Conservation (phyloP, 192 early-diverging fungal genomes). For the Umbelopsis sp. region DNA sequence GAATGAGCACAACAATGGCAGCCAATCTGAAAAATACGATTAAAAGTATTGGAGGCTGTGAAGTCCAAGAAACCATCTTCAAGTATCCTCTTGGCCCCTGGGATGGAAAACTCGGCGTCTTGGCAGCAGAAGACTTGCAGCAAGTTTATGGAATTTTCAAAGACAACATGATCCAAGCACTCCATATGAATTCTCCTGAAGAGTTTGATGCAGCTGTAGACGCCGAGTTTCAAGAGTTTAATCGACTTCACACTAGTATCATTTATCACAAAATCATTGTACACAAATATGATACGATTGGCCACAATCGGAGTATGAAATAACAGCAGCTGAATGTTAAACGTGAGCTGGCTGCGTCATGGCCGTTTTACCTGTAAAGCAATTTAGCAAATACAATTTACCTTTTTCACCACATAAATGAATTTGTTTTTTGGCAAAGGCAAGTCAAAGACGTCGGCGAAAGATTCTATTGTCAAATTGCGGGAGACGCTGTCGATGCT, state of each 20-base stretch:
- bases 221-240: background rate
- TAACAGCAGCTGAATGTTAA: background rate
- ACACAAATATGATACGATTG: background rate
- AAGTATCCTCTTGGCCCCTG: background rate
- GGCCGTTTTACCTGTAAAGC: background rate
- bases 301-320: background rate
- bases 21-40: background rate
- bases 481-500: constrained; percentile 91
- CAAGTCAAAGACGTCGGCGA: constrained; percentile 75
- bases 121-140: background rate
- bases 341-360: constrained; percentile 20
- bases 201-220: background rate
- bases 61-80: background rate
- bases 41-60: background rate
- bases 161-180: background rate
- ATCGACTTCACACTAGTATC: background rate
- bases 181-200: background rate
- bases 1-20: background rate
- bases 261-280: background rate
- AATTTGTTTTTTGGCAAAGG: constrained; percentile 70
- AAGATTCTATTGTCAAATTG: constrained; percentile 93
- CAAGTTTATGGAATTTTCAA: background rate
- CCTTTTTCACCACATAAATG: constrained; percentile 49
- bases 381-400: background rate
- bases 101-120: background rate